Evolutionary conservation across 2,329 filamentous ascomycete genomes (phyloP), one percentile per base, ranked within the genome.

Genomic region (Penicillium vulpinum): DNA sequence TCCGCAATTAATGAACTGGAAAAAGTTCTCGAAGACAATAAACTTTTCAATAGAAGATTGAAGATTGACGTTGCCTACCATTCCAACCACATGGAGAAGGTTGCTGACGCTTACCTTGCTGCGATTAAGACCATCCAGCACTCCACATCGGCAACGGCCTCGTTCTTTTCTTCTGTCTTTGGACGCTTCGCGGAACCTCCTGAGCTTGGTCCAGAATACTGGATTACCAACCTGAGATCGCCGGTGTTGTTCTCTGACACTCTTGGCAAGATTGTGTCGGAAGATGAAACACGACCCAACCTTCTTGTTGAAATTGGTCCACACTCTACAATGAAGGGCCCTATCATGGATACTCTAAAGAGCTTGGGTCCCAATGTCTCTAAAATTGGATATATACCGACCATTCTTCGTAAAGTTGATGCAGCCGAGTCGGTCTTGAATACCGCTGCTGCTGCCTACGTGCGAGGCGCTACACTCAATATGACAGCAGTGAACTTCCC

Each of bases 241-340:
- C 56, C 62, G 11, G 68, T 70, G 1, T 33, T 62, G 18, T 70
- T 70, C 52, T 51, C 58, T 35, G 56, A 64, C 33, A 64, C 62
- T 9, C 43, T 62, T n/a, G 54, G 46, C 38, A 64, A 59, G 58
- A 61, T 64, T 41, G 58, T 62, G 15, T 60, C 47, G 2, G 57
- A 59, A 11, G 59, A 63, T 48, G 56, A 60, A 18, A 57, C 36
- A 11, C 58, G 60, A 5, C 62, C 64, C 15, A 57, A 58, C 31
- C 48, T 60, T 24, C 62, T 62, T 15, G 24, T 73, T 15, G 73
- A 75, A 51, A 54, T 77, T 47, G 75, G 75, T 15, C 73, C 74
- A 4, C 74, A 75, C 50, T 65, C 63, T 9, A 71, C 75, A 3
- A 64, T 77, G 6, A 62, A 67, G 18, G 70, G 69, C 6, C 73